These are phyloP conservation scores for Zoysia pacifica DNA, from an alignment of 176 grass and related monocot genomes.

Conservation along the genomic window DNA sequence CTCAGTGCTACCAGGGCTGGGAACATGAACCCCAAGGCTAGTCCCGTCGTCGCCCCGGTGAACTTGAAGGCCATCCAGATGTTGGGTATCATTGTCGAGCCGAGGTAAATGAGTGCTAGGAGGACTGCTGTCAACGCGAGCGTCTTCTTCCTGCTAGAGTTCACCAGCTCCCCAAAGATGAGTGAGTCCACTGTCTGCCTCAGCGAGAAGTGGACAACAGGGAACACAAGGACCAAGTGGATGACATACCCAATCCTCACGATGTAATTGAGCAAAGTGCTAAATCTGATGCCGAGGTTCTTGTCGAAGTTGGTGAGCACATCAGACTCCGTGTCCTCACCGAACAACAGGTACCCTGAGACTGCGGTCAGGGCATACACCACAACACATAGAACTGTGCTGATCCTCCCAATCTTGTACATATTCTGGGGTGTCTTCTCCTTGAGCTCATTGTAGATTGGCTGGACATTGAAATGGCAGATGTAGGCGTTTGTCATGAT, in stretches of 20 bases:
- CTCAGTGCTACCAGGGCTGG: conserved; percentile 71
- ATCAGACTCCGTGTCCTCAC: conserved; percentile 79
- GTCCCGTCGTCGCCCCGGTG: conserved; percentile 80
- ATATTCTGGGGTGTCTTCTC: conserved; percentile 80
- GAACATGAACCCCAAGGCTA: conserved; percentile 93
- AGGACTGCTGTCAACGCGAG: conserved; percentile 75
- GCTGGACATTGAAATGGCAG: conserved; percentile 95
- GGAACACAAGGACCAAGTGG: conserved; percentile 91
- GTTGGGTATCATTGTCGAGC: conserved; percentile 86
- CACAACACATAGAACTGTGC: conserved; percentile 62
- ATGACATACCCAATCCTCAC: conserved; percentile 92
- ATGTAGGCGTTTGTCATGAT: conserved; percentile 97
- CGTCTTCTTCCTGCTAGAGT: conserved; percentile 65
- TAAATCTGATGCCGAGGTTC: conserved; percentile 93
- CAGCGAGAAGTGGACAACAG: conserved; percentile 94
- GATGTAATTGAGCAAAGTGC: conserved; percentile 80
- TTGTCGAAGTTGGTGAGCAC: conserved; percentile 97
- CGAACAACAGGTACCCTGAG: conserved; percentile 87
- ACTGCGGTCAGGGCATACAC: conserved; percentile 78
- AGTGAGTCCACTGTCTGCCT: conserved; percentile 86
- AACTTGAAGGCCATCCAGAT: conserved; percentile 99
- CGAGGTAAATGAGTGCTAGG: conserved; percentile 72
- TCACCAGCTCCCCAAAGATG: conserved; percentile 49
- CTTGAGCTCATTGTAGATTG: conserved; percentile 96
- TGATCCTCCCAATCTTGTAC: conserved; percentile 78